Percentiles rank a stretch among this genome's conserved stretches.
These are phyloP conservation scores for Rhododendron molle DNA, from an alignment of 148 eudicot genomes.

Conservation along the genomic window DNA sequence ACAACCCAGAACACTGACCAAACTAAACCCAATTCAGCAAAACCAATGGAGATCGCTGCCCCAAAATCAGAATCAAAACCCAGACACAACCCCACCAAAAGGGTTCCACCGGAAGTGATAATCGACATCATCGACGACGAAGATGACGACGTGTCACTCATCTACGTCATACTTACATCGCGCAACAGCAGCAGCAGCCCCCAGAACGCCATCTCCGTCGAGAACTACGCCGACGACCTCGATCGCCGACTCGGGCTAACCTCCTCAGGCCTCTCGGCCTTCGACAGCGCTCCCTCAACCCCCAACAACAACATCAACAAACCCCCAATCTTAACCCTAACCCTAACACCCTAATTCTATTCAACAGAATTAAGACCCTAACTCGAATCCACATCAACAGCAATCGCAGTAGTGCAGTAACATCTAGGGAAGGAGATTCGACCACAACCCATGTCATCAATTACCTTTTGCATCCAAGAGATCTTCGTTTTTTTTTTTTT, in stretches of 20 bases:
- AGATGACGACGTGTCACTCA: not conserved
- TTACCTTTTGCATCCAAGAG: too few species aligned
- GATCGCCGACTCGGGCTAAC: constrained; percentile 3
- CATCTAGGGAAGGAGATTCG: too few species aligned
- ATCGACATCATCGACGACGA: constrained; percentile 2
- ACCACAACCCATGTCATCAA: too few species aligned
- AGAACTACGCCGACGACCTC: constrained; percentile 11
- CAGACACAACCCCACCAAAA: not conserved
- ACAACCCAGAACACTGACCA: not conserved
- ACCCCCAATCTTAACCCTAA: too few species aligned
- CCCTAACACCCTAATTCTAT: too few species aligned
- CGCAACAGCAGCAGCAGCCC: constrained; percentile 9
- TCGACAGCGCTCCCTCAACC: too few species aligned
- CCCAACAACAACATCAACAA: too few species aligned
- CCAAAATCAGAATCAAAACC: not conserved
- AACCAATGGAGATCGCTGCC: not conserved
- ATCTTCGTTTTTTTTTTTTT: too few species aligned
- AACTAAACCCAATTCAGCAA: not conserved
- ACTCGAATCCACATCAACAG: too few species aligned
- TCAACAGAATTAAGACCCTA: too few species aligned
- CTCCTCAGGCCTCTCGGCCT: too few species aligned
- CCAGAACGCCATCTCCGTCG: constrained; percentile 27
- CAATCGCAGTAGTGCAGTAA: too few species aligned
- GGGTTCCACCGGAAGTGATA: not conserved
- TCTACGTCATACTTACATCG: not conserved